Evolutionary conservation across 495 filamentous ascomycete genomes (phyloP), one percentile per base, ranked within the genome.

Genomic region (Penicillium maclennaniae): DNA sequence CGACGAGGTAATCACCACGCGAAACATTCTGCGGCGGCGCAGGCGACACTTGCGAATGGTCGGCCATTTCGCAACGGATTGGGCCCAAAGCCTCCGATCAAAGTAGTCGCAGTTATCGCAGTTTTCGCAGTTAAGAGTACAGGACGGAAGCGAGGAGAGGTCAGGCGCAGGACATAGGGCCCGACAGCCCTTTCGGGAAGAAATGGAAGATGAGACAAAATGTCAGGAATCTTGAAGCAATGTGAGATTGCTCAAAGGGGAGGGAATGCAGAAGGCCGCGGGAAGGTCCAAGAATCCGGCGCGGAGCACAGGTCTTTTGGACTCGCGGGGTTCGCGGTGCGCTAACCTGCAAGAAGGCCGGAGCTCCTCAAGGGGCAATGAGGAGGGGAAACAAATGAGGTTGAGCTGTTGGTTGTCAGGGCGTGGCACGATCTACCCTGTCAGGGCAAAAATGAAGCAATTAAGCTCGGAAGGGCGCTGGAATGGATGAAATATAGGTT

Each of bases 1-100:
- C 88, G 45, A 89, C 66, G 51, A 92, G 68, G 58, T 84, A 82
- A 64, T 89, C 83, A 43, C 88, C 88, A 51, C 81, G 79, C 34
- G 79, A 74, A 57, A 86, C 69, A 50, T 65, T 67, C 54, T 65
- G 65, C 28, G 69, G 70, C 43, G 71, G 68, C 36, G 66, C 54
- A 40, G 68, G 51, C 27, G 54, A 42, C 26, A 49, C 31, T 40
- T 48, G 39, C 36, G 48, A 43, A 39, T 39, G 54, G 42, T 69
- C 63, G 61, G 73, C 71, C 74, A 77, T 77, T 47, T 52, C 48
- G 53, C 27, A 39, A 44, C n/a, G 44, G 25, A 12, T 51, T 48
- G 50, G 39, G 42, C 34, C 48, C 46, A 42, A 47, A 41, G 26
- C 45, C 45, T 49, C 45, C 52, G 51, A 53, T 49, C 39, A 50